Percentiles rank a stretch among this genome's conserved stretches.
Evolutionary conservation across 2,329 filamentous ascomycete genomes (phyloP).

Genomic region (Daldinia sp.): DNA sequence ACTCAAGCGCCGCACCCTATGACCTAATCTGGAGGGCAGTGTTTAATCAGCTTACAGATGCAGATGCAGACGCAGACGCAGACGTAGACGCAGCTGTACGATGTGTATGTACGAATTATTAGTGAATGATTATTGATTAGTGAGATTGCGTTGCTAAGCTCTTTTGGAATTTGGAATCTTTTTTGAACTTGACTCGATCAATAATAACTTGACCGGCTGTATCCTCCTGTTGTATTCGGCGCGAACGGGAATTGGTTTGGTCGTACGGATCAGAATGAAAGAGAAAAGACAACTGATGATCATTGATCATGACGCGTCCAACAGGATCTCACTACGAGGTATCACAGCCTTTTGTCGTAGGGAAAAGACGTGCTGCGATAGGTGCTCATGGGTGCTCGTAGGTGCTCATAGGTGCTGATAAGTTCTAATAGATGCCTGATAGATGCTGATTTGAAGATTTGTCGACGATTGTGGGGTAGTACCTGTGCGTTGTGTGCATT

Average conservation of each 20-base stretch:
- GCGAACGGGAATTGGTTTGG: neutral
- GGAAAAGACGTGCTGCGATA: conserved; percentile 8
- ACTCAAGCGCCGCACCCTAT: neutral
- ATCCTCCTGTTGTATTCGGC: neutral
- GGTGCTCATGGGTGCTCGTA: too few species aligned
- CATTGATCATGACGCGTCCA: conserved; percentile 18
- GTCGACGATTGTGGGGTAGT: conserved; percentile 31
- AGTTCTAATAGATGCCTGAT: too few species aligned
- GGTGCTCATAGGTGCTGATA: too few species aligned
- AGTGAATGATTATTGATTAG: neutral
- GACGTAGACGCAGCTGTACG: neutral
- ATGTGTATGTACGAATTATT: too few species aligned
- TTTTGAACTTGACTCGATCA: neutral
- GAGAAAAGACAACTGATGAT: neutral
- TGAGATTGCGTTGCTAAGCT: neutral
- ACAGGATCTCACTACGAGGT: conserved; percentile 14
- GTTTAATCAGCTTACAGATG: conserved; percentile 3
- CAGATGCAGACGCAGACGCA: too few species aligned
- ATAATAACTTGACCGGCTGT: neutral
- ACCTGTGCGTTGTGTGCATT: conserved; percentile 3
- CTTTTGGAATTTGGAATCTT: neutral
- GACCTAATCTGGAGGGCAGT: neutral
- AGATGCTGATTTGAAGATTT: conserved; percentile 5
- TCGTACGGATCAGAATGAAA: neutral
- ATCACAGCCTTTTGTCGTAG: conserved; percentile 6